Evolutionary conservation across 148 eudicot genomes (phyloP).

Genomic region (Amaranthus hypochondriacus): DNA sequence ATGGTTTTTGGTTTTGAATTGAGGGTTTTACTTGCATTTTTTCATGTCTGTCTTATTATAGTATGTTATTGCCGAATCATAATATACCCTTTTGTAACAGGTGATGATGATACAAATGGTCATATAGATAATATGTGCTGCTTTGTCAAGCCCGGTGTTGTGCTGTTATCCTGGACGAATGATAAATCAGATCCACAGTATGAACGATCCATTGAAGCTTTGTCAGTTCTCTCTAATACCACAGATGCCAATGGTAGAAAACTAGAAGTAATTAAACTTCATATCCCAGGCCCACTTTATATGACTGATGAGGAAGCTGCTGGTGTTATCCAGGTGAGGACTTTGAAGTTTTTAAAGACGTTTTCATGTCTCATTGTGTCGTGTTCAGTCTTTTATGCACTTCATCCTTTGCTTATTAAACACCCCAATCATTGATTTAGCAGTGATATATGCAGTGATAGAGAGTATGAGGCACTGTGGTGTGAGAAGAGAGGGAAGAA

Average conservation of each 20-base stretch:
- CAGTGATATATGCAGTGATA: no score
- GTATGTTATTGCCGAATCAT: slow-evolving; percentile 3
- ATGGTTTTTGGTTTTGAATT: not conserved
- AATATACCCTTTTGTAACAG: slow-evolving; percentile 21
- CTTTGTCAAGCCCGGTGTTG: slow-evolving; percentile 84
- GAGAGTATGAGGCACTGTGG: no score
- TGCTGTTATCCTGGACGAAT: slow-evolving; percentile 85
- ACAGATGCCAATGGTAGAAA: slow-evolving; percentile 83
- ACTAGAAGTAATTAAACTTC: slow-evolving; percentile 79
- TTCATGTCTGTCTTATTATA: not conserved
- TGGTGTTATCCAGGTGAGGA: slow-evolving; percentile 64
- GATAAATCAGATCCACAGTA: slow-evolving; percentile 80
- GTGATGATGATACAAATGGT: slow-evolving; percentile 97
- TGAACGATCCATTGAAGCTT: slow-evolving; percentile 69
- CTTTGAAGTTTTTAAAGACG: not conserved
- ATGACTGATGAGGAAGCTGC: slow-evolving; percentile 87
- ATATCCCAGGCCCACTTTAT: slow-evolving; percentile 77
- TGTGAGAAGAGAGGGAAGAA: no score
- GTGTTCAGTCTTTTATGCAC: not conserved
- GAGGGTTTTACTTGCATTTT: not conserved
- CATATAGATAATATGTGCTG: slow-evolving; percentile 94
- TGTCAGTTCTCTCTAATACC: slow-evolving; percentile 55
- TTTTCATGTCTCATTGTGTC: not conserved
- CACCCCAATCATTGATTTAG: no score
- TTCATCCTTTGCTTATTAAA: not conserved